These are phyloP conservation scores for Ploettnerulaceae sp. DNA, from an alignment of 2,329 filamentous ascomycete genomes.

Conservation along the genomic window DNA sequence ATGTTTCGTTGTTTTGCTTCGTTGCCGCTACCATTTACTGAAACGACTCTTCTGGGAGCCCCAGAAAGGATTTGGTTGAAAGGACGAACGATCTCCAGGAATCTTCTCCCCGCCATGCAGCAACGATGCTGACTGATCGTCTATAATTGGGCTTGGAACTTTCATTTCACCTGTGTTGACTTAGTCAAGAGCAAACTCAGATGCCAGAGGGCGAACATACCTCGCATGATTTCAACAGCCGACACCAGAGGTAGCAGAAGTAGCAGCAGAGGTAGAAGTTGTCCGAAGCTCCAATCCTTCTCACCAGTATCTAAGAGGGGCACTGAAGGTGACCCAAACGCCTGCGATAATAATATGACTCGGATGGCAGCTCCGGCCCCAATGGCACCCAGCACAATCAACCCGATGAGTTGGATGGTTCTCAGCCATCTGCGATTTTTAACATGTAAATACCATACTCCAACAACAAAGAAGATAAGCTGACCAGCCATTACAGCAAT, in stretches of 20 bases:
- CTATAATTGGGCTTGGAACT: conserved; percentile 40
- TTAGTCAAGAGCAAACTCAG: not conserved
- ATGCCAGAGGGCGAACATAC: conserved; percentile 36
- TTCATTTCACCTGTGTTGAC: conserved; percentile 27
- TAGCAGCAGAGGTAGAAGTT: conserved; percentile 55
- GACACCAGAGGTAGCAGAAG: conserved; percentile 56
- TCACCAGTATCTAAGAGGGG: conserved; percentile 48
- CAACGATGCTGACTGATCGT: conserved; percentile 31
- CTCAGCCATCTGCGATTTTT: conserved; percentile 50
- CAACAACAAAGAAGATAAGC: conserved; percentile 51
- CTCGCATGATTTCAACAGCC: conserved; percentile 53
- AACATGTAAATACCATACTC: conserved; percentile 61
- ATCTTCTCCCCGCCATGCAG: conserved; percentile 3
- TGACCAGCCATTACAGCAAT: conserved; percentile 57
- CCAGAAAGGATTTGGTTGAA: conserved; percentile 21
- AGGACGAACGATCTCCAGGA: conserved; percentile 6
- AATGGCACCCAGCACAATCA: conserved; percentile 38
- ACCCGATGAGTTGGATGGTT: conserved; percentile 40
- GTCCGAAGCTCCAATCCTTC: conserved; percentile 58
- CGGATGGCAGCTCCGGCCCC: conserved; percentile 55
- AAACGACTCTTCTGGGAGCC: conserved; percentile 9
- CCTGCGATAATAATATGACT: conserved; percentile 53
- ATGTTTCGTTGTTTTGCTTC: not conserved
- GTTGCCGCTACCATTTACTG: conserved; percentile 5
- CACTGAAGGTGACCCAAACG: conserved; percentile 52